phyloP scores from a whole-genome alignment of 768 basidiomycete genomes.

The Serendipita vermifera region DNA sequence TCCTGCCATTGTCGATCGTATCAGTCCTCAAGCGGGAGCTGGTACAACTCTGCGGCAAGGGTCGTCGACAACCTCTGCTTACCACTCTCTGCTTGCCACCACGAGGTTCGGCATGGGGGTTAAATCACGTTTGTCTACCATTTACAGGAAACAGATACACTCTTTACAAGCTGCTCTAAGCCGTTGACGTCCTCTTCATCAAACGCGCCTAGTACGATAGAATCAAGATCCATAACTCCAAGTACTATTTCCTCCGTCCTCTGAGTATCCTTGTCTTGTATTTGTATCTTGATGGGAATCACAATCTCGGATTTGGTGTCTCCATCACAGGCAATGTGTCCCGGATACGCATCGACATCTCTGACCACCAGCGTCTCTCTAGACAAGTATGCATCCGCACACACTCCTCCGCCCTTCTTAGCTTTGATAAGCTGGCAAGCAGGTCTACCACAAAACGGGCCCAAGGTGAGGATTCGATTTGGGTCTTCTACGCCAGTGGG shows the following conservation, averaged over 20 bases:
- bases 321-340: constrained; percentile 90
- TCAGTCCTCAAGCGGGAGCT: too few species aligned
- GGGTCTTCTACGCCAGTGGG: constrained; percentile 9
- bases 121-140: too few species aligned
- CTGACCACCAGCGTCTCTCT: constrained; percentile 49
- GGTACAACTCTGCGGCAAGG: too few species aligned
- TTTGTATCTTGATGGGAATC: constrained; percentile 47
- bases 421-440: constrained; percentile 76
- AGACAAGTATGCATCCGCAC: constrained; percentile 60
- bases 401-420: constrained; percentile 56
- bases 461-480: constrained; percentile 41
- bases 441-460: constrained; percentile 82
- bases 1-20: constrained; percentile 51
- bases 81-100: too few species aligned
- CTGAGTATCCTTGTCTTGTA: constrained; percentile 18
- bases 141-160: background rate
- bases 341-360: constrained; percentile 70
- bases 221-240: constrained; percentile 72
- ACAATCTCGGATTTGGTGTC: constrained; percentile 87
- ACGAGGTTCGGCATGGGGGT: too few species aligned
- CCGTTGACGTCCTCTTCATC: constrained; percentile 65
- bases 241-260: constrained; percentile 15
- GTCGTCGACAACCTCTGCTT: too few species aligned
- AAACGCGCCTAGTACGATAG: constrained; percentile 57
- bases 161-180: constrained; percentile 52